Percentiles rank a stretch among this genome's conserved stretches.
Conservation (phyloP, 1,139 yeast species). For the Blastobotrys buckinghamii region DNA sequence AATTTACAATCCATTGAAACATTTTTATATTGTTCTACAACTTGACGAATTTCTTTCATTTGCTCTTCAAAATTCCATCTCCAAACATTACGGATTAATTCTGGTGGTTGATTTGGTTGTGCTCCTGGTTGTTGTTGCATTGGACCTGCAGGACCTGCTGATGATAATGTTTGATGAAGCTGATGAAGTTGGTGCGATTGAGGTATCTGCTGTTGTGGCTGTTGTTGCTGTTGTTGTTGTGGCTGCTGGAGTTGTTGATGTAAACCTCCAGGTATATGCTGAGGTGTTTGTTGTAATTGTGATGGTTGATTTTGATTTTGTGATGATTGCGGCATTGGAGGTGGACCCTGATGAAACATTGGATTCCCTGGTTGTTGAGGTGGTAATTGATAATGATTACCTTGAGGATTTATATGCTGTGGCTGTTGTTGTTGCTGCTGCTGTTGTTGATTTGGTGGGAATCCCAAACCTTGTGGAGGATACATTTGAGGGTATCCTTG, state of each 20-base stretch:
- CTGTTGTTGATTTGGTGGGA: background rate
- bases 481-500: background rate
- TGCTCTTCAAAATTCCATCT: conserved; percentile 75
- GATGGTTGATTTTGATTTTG: background rate
- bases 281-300: conserved; percentile 7
- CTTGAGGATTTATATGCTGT: too few species aligned
- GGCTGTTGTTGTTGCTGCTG: background rate
- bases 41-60: conserved; percentile 64
- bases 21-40: conserved; percentile 62
- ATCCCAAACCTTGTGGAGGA: background rate
- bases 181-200: background rate
- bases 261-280: background rate
- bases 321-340: background rate
- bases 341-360: conserved; percentile 11
- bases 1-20: conserved; percentile 80
- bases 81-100: conserved; percentile 59
- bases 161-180: background rate
- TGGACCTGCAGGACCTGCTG: background rate
- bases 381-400: background rate
- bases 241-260: background rate
- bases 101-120: conserved; percentile 10
- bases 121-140: background rate
- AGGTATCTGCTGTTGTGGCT: background rate
- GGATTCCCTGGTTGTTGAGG: background rate
- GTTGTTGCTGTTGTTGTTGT: conserved; percentile 1